Conservation (phyloP, 2,329 filamentous ascomycete species). For the Apiospora aurea region DNA sequence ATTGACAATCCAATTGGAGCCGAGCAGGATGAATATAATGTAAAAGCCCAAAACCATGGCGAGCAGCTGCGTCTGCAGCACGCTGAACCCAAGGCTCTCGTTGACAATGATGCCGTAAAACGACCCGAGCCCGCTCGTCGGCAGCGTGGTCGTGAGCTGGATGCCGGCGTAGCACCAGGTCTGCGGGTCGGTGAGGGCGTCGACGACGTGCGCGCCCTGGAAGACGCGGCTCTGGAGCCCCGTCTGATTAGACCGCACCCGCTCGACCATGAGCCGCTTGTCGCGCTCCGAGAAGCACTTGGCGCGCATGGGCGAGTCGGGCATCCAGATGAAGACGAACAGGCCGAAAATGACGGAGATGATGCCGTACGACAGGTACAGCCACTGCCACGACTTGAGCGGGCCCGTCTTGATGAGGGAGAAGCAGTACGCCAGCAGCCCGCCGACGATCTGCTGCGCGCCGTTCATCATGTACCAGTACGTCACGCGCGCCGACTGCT, state of each 20-base stretch:
- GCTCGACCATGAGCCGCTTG: slow-evolving; percentile 68
- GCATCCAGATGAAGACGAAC: slow-evolving; percentile 70
- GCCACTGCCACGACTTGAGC: slow-evolving; percentile 71
- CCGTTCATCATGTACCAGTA: slow-evolving; percentile 85
- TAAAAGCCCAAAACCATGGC: slow-evolving; percentile 78
- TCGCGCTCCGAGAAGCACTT: slow-evolving; percentile 73
- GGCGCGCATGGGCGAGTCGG: slow-evolving; percentile 74
- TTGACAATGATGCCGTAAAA: slow-evolving; percentile 78
- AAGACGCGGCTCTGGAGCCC: slow-evolving; percentile 63
- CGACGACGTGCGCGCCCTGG: slow-evolving; percentile 54
- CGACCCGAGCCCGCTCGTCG: slow-evolving; percentile 74
- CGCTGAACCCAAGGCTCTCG: slow-evolving; percentile 68
- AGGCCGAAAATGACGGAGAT: slow-evolving; percentile 69
- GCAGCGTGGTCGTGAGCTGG: slow-evolving; percentile 74
- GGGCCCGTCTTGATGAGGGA: slow-evolving; percentile 58
- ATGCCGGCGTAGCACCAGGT: slow-evolving; percentile 70
- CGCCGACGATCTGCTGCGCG: slow-evolving; percentile 74
- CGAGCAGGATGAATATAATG: slow-evolving; percentile 74
- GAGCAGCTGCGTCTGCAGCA: slow-evolving; percentile 74
- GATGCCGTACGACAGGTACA: slow-evolving; percentile 72
- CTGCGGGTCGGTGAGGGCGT: slow-evolving; percentile 70
- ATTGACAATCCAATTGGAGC: slow-evolving; percentile 72
- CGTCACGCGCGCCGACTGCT: slow-evolving; percentile 71
- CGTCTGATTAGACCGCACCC: slow-evolving; percentile 66
- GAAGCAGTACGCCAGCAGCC: slow-evolving; percentile 72